phyloP scores from a whole-genome alignment of 2,329 filamentous ascomycete species.

The Botrytis deweyae region DNA sequence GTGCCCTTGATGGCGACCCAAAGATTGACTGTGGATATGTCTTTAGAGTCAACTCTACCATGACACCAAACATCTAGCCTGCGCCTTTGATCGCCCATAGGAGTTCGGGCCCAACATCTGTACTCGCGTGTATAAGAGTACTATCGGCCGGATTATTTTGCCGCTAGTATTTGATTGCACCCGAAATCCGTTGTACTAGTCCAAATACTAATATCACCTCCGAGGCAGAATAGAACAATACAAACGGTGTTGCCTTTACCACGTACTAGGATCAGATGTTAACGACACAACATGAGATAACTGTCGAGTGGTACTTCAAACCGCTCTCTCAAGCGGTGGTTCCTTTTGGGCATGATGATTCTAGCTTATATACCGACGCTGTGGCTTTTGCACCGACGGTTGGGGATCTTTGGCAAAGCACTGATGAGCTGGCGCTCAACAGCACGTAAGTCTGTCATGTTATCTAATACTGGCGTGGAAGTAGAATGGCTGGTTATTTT shows the following conservation, averaged over 20 bases:
- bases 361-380: neutral
- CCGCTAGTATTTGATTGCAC: neutral
- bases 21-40: neutral
- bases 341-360: neutral
- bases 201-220: neutral
- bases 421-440: neutral
- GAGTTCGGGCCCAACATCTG: neutral
- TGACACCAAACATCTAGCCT: neutral
- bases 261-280: neutral
- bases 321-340: neutral
- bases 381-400: neutral
- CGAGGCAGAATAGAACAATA: constrained; percentile 2
- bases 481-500: no score
- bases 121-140: neutral
- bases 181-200: neutral
- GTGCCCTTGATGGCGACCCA: neutral
- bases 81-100: neutral
- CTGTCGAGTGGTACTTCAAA: no score
- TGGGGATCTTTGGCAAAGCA: neutral
- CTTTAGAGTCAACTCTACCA: neutral
- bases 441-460: neutral
- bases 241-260: neutral
- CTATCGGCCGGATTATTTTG: neutral
- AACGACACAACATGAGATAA: neutral
- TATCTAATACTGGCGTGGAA: neutral